phyloP scores from a whole-genome alignment of 106 monocot species.

The Narthecium ossifragum region DNA sequence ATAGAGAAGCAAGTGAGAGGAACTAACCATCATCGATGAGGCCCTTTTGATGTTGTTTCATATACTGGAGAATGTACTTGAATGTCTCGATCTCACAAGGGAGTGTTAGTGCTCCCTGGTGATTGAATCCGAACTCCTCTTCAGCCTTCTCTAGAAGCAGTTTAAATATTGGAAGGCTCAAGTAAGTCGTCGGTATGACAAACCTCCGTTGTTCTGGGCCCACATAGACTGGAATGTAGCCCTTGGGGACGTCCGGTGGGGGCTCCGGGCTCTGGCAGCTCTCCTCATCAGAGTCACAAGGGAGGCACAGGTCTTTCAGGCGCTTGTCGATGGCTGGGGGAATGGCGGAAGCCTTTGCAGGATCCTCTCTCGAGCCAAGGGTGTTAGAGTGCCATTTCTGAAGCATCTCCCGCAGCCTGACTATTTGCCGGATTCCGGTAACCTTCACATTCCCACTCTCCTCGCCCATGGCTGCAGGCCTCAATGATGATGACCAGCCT shows the following conservation, averaged over 20 bases:
- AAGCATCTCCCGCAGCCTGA: constrained; percentile 36
- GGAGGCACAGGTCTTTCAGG: constrained; percentile 10
- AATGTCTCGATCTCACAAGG: constrained; percentile 72
- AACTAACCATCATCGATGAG: constrained; percentile 33
- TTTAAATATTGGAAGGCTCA: constrained; percentile 44
- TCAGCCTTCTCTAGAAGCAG: constrained; percentile 57
- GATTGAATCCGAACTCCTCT: constrained; percentile 64
- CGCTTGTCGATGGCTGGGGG: constrained; percentile 18
- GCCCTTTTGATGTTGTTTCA: constrained; percentile 41
- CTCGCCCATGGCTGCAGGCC: constrained; percentile 23
- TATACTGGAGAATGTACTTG: constrained; percentile 72
- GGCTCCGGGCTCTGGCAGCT: constrained; percentile 36
- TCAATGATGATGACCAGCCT: neutral
- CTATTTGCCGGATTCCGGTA: constrained; percentile 45
- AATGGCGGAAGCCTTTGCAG: constrained; percentile 6
- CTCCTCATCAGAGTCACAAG: constrained; percentile 59
- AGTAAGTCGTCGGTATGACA: constrained; percentile 59
- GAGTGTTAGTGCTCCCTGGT: constrained; percentile 48
- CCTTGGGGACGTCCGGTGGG: constrained; percentile 58
- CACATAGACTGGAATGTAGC: constrained; percentile 49
- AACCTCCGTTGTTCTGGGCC: constrained; percentile 57
- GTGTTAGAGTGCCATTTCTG: constrained; percentile 37
- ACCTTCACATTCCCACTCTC: constrained; percentile 12
- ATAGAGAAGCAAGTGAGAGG: neutral
- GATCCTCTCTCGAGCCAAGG: neutral